A percentile compares a stretch with the other conserved stretches of the same genome.
Evolutionary conservation across 768 basidiomycete species (phyloP).

Genomic region (Mycena filopes): DNA sequence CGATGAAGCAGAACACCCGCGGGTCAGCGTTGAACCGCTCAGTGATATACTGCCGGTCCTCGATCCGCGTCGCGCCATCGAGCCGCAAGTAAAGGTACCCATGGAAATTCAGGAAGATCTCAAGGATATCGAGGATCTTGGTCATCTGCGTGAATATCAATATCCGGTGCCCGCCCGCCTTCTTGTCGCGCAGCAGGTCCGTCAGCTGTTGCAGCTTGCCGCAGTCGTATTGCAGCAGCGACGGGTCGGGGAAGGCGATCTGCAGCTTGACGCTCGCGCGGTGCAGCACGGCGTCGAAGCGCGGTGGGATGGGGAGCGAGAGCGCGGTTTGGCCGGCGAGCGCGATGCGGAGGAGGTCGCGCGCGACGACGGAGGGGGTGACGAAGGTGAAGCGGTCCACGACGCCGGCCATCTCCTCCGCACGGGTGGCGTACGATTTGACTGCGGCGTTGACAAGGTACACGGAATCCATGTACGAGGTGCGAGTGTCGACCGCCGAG

Average conservation of each 20-base stretch:
- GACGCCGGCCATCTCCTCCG: constrained; percentile 59
- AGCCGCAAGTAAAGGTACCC: constrained; percentile 94
- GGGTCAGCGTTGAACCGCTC: constrained; percentile 87
- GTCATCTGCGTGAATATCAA: constrained; percentile 99
- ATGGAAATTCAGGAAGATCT: constrained; percentile 91
- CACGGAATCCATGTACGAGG: constrained; percentile 54
- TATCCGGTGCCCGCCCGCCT: constrained; percentile 87
- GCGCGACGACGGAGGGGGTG: constrained; percentile 81
- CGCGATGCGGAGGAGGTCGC: constrained; percentile 74
- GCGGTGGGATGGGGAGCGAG: constrained; percentile 46
- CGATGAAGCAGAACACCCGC: constrained; percentile 89
- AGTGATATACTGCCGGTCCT: constrained; percentile 91
- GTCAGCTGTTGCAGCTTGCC: constrained; percentile 92
- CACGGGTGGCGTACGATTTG: constrained; percentile 72
- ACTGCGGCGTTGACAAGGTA: constrained; percentile 59
- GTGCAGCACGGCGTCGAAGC: constrained; percentile 80
- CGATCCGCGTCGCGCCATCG: constrained; percentile 95
- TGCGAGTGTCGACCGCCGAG: constrained; percentile 51
- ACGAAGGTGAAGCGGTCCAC: constrained; percentile 83
- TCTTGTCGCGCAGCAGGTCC: constrained; percentile 82
- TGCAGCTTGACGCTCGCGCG: constrained; percentile 83
- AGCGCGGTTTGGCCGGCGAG: constrained; percentile 55
- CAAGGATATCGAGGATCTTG: constrained; percentile 90
- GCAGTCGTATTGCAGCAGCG: constrained; percentile 93
- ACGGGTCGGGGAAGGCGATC: constrained; percentile 93